phyloP scores from a whole-genome alignment of 805 yeast genomes.

The Torulaspora indica region DNA sequence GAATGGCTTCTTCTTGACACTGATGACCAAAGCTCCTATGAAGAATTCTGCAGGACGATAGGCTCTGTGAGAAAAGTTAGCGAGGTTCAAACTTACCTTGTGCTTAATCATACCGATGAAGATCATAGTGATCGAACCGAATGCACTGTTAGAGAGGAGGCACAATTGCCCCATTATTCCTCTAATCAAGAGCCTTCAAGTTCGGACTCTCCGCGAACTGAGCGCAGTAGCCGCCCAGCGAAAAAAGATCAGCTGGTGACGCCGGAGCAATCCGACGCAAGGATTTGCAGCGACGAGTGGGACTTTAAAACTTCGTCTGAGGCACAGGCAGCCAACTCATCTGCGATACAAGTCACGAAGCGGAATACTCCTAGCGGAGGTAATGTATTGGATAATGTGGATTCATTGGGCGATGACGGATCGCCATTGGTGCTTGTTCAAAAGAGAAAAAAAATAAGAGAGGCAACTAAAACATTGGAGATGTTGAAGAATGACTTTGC shows the following conservation, averaged over 20 bases:
- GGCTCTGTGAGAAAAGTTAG: constrained; percentile 31
- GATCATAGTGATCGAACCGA: constrained; percentile 7
- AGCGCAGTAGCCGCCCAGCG: background rate
- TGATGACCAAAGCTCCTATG: background rate
- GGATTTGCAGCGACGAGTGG: constrained; percentile 18
- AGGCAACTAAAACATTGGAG: constrained; percentile 18
- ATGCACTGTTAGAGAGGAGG: background rate
- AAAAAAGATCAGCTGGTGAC: constrained; percentile 16
- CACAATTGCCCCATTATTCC: background rate
- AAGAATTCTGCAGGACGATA: constrained; percentile 8
- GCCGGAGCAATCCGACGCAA: constrained; percentile 17
- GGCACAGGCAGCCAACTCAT: constrained; percentile 1
- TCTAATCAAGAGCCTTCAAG: background rate
- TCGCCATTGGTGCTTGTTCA: constrained; percentile 26
- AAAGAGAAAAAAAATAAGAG: constrained; percentile 23
- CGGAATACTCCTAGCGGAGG: constrained; percentile 6
- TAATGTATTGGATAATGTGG: background rate
- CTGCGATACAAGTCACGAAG: constrained; percentile 1
- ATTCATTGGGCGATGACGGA: constrained; percentile 15
- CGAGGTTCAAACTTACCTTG: constrained; percentile 30
- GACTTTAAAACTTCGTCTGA: constrained; percentile 14
- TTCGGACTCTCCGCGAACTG: background rate
- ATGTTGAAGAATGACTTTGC: constrained; percentile 15
- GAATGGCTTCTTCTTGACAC: constrained; percentile 15
- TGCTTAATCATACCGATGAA: constrained; percentile 20